Percentiles rank a stretch among this genome's conserved stretches.
These are phyloP conservation scores for Penicillium sp. DNA, from an alignment of 2,329 filamentous ascomycete genomes.

Conservation along the genomic window DNA sequence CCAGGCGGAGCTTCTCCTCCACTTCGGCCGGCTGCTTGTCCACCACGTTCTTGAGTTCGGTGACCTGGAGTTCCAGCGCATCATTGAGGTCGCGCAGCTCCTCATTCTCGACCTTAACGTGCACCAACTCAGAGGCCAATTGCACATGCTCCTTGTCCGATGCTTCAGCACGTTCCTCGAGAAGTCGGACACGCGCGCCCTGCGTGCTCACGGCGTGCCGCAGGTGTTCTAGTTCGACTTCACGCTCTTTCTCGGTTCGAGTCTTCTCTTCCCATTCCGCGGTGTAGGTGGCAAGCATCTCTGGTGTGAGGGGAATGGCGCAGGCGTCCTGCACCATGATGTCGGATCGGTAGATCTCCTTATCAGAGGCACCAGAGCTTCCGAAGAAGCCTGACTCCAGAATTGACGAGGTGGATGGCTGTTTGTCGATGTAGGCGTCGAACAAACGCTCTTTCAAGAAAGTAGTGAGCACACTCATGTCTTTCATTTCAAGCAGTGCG, in stretches of 20 bases:
- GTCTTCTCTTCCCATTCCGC: slow-evolving; percentile 88
- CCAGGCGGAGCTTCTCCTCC: slow-evolving; percentile 67
- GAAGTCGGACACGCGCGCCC: slow-evolving; percentile 64
- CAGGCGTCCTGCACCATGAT: slow-evolving; percentile 88
- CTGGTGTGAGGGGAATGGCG: slow-evolving; percentile 71
- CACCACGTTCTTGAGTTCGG: slow-evolving; percentile 74
- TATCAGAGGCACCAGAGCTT: slow-evolving; percentile 77
- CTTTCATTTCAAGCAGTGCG: slow-evolving; percentile 69
- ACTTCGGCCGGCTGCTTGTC: slow-evolving; percentile 84
- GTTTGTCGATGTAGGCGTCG: slow-evolving; percentile 91
- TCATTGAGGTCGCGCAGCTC: slow-evolving; percentile 84
- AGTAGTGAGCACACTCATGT: slow-evolving; percentile 79
- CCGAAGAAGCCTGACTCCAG: slow-evolving; percentile 97
- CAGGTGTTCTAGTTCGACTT: slow-evolving; percentile 69
- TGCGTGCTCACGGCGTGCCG: slow-evolving; percentile 59
- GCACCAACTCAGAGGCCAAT: slow-evolving; percentile 82
- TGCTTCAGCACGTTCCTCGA: slow-evolving; percentile 81
- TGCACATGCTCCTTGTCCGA: slow-evolving; percentile 85
- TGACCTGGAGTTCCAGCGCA: slow-evolving; percentile 71
- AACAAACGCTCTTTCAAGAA: slow-evolving; percentile 92
- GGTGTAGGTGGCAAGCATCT: slow-evolving; percentile 71
- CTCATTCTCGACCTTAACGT: slow-evolving; percentile 87
- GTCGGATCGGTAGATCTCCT: slow-evolving; percentile 91
- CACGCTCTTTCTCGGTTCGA: slow-evolving; percentile 68
- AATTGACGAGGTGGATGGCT: slow-evolving; percentile 83